Base-by-base conservation (phyloP, 257 asterid genomes). In the Coffea canephora region DNA sequence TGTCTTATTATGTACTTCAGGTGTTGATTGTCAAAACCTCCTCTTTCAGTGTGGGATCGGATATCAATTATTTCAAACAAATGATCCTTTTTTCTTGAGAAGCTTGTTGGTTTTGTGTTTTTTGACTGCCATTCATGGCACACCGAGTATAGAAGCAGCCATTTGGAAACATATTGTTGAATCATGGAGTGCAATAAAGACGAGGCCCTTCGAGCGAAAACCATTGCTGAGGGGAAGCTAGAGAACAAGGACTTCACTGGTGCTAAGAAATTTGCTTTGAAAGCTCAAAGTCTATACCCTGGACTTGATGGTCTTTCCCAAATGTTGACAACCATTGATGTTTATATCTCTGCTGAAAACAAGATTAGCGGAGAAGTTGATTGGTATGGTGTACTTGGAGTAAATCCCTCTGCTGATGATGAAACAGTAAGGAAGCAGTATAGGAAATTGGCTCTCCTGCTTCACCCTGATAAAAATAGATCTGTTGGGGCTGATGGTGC, bases 391-490 rank as follows among this genome's bases (percentile, higher is more conserved):
- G 87, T 93, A 71, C 93, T 93, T 79, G 89, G 93, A 31, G 92
- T 90, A 77, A 76, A 57, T 74, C 96, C 95, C 34, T 80, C 91
- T 31, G 89, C 85, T 57, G 96, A 93, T 81, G 96, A 93, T 62
- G 93, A 87, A 52, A 79, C 91, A 18, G 75, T 93, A 27, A 83
- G 82, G 84, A 93, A 91, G 80, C 91, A 90, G 79, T 93, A 93
- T 81, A 80, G 91, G 78, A 91, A 89, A 78, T 86, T 91, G 84
- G 96, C 94, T 62, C 96, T 93, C 71, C n/a, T 83, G 75, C 90
- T 91, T 64, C 97, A 93, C 77, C 97, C 97, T n/a, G 96, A 93
- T 85, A 93, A 91, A 84, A 91, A 93, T 77, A 88, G 82, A 81
- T 87, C 87, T 43, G 79, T 76, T 31, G 96, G 95, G 25, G 96